Base-by-base conservation (phyloP, 257 asterid species). In the Mentha longifolia region DNA sequence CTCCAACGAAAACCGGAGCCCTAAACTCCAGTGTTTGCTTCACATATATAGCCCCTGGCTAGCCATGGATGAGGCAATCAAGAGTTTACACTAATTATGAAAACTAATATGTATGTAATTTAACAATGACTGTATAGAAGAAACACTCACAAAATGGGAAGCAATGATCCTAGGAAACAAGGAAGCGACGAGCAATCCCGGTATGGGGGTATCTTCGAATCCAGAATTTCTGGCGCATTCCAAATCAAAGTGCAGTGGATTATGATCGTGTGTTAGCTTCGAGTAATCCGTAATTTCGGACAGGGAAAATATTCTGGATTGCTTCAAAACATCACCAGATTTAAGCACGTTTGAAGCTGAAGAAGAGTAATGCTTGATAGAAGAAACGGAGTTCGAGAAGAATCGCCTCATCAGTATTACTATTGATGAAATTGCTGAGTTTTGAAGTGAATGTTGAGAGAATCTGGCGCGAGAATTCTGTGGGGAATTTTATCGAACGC, bases 1-100 rank as follows among this genome's bases (percentile, higher is more conserved):
- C 97, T 22, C 92, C 96, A 3, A 87, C 83, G 41, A 85, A 89
- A 22, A 85, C 95, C 0, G 97, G 97, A n/a, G 75, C 46, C 78
- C 75, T 86, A 65, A 91, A 94, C 3, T 91, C 89, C 85, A 94
- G 56, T 0, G 76, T 80, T 47, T 91, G 97, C 70, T 93, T 85
- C 80, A 80, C 90, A 64, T 94, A 91, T 14, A 94, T 81, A 39
- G 98, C 93, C 31, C 99, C 97, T 19, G 96, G 97, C 97, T 91
- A 65, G 70, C 37, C 63, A 59, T 5, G n/a, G 49, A 35, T 5
- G 39, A 8, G 3, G 1, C 39, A 35, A 35, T 37, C 10, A 56
- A 55, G 30, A 13, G 7, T 17, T 51, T 9, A 51, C 25, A 16
- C 25, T 13, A 12, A 5, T 25, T 13, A 10, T 11, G 33, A 54